phyloP scores from a whole-genome alignment of 208 protist genomes.

The Trichomonas vaginalis region DNA sequence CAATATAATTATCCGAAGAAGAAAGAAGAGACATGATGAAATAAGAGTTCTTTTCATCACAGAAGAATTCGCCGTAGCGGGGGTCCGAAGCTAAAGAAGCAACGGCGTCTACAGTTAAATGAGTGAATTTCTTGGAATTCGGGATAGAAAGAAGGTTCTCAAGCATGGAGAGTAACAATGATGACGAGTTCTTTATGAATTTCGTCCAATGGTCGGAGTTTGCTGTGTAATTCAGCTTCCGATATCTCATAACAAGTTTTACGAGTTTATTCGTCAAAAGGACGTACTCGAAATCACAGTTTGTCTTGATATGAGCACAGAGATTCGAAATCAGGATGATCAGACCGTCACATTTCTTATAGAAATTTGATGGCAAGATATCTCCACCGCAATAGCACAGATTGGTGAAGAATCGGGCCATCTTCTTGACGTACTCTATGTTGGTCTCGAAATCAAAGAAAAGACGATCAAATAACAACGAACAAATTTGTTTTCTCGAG shows the following conservation, averaged over 20 bases:
- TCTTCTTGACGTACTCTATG: background rate
- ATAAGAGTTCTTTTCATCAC: background rate
- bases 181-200: background rate
- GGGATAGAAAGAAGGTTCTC: background rate
- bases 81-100: background rate
- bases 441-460: background rate
- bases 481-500: background rate
- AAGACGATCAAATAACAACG: background rate
- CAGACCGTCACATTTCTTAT: background rate
- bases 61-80: background rate
- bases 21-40: background rate
- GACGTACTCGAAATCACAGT: background rate
- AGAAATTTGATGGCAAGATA: background rate
- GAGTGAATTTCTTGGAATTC: background rate
- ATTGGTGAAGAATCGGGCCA: background rate
- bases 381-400: background rate
- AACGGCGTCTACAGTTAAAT: background rate
- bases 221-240: background rate
- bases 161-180: background rate
- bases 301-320: background rate
- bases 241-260: background rate
- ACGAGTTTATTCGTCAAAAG: background rate
- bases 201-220: background rate
- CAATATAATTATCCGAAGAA: background rate
- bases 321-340: background rate